These are phyloP conservation scores for Monosporozyma unispora DNA, from an alignment of 805 yeast genomes.

Conservation along the genomic window DNA sequence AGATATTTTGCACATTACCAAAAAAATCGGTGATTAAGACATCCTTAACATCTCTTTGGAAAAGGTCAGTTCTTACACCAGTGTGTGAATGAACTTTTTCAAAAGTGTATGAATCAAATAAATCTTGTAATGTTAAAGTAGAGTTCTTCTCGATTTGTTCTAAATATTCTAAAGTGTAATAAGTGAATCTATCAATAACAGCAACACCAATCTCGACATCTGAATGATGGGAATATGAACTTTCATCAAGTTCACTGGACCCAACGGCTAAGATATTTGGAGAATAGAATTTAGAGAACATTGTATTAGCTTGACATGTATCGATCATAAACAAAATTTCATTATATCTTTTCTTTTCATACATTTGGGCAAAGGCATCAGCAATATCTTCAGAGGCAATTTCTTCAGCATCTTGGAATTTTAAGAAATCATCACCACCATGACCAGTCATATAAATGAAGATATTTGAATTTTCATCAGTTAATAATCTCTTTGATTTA, in stretches of 20 bases:
- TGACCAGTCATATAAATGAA: constrained; percentile 96
- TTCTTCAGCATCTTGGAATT: constrained; percentile 97
- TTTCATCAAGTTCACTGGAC: constrained; percentile 76
- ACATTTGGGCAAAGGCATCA: constrained; percentile 95
- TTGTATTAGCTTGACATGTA: constrained; percentile 97
- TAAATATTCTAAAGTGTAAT: constrained; percentile 78
- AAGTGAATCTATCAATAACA: constrained; percentile 93
- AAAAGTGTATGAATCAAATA: constrained; percentile 75
- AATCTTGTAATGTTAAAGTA: constrained; percentile 63
- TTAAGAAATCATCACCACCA: constrained; percentile 95
- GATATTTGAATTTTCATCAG: constrained; percentile 91
- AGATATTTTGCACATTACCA: constrained; percentile 79
- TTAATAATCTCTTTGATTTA: constrained; percentile 75
- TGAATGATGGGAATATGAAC: constrained; percentile 91
- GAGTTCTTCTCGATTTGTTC: constrained; percentile 76
- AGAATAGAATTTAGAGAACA: constrained; percentile 86
- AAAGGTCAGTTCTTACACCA: constrained; percentile 83
- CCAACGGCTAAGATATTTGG: constrained; percentile 93
- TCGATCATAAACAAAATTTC: constrained; percentile 97
- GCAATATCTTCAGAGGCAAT: constrained; percentile 93
- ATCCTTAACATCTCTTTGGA: constrained; percentile 46
- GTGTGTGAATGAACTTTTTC: constrained; percentile 85
- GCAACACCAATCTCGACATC: constrained; percentile 96
- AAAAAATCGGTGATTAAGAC: constrained; percentile 87
- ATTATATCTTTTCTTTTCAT: constrained; percentile 88